Evolutionary conservation across 768 basidiomycete genomes (phyloP), one percentile per base, ranked within the genome.

Genomic region (Termitomyces heimii): DNA sequence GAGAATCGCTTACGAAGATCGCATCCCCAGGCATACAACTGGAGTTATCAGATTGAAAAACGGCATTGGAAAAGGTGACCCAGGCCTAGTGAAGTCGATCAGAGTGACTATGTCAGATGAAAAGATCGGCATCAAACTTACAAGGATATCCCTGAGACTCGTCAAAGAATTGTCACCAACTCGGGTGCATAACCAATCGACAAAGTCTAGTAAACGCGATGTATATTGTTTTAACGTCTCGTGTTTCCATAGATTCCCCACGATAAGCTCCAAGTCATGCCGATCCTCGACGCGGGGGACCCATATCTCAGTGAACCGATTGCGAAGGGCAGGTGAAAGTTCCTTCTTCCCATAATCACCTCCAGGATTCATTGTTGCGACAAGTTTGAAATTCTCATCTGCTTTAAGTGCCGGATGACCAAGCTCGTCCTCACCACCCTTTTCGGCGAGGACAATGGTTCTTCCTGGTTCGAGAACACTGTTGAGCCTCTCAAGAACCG

Each of bases 311-410:
- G 97, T 99, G 73, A 99, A 99, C 5, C 97, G 85, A 72, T 98
- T 99, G 20, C 97, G 85, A 39, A 99, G 76, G 0, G 97, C 97
- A 32, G 95, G 96, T 1, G 97, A 98, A 2, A 99, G 76, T 67
- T 99, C 97, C 68, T 98, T 99, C 77, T 99, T 99, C 24, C 97
- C 97, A 65, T 95, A 98, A 66, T 99, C 97, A 14, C 97, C 97
- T 20, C 97, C 97, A 0, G 97, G 97, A 68, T 99, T 99, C 97
- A 99, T 99, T 3, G 97, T 98, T 2, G 97, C 94, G 0, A 98
- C 77, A 37, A 99, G 83, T 68, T 94, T 88, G 79, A 99, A 99
- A 1, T 72, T 73, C 4, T 79, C 73, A 7, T 74, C 68, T 8
- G 94, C 95, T 20, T 71, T 75, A 42, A 98, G 76, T 7, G 79